Evolutionary conservation across 345 rosid genomes (phyloP), one percentile per base, ranked within the genome.

Genomic region (Heritiera fomes): DNA sequence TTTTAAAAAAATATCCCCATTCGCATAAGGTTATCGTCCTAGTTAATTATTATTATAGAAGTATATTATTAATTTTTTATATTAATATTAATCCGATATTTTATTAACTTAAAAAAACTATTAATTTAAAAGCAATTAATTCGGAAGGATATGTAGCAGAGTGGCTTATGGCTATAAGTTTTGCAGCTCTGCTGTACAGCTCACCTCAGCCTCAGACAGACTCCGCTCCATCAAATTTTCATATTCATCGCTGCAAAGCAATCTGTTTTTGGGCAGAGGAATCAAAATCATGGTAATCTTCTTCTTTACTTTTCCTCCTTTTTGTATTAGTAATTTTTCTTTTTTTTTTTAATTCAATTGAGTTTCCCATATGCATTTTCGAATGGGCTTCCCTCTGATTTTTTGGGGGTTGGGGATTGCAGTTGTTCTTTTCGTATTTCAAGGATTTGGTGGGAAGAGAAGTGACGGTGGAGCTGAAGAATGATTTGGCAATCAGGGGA

Each of bases 401-500:
- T 62, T 43, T 67, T 32, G n/a, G 79, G 71, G 7, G 77, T 6
- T 43, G 34, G 81, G 45, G 45, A 43, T 43, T 67, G 91, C 87
- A 97, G 99, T 83, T 97, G 93, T 97, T 97, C 93, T 97, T 97
- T 82, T 97, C 98, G 46, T 97, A 97, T 85, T 97, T 97, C 92
- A 97, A 97, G 91, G 99, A 94, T 81, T 89, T 97, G 89, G 99
- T 97, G 64, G 99, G 98, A 47, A 91, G 97, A 83, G 99, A 94
- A 89, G 99, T 97, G 83, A 94, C 99, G 53, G 99, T 97, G 79
- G 99, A 97, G 90, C 82, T 97, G 74, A 97, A 97, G 93, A 97
- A 97, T 63, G 98, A 97, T 87, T 87, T 97, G 87, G 99, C 99
- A 1, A 94, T 97, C 9, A 90, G 98, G 81, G 99, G 99, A 62